phyloP scores from a whole-genome alignment of 345 rosid species.

The Garcia nutans region DNA sequence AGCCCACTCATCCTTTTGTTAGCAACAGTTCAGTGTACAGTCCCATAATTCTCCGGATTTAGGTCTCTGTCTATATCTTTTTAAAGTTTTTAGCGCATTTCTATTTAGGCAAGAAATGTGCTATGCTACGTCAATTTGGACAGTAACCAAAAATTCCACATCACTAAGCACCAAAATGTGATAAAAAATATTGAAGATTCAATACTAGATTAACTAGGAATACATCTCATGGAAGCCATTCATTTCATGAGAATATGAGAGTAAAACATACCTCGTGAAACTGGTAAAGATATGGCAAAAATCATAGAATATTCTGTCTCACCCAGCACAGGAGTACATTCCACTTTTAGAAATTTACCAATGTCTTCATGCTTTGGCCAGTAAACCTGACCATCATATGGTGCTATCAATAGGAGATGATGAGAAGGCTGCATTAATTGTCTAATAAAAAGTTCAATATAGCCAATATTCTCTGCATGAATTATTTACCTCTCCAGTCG shows the following conservation, averaged over 20 bases:
- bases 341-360: conserved; percentile 71
- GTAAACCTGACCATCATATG: conserved; percentile 55
- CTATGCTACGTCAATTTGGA: background rate
- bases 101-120: background rate
- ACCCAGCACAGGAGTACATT: conserved; percentile 66
- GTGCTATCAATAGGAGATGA: conserved; percentile 11
- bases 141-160: background rate
- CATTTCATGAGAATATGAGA: conserved; percentile 10
- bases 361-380: conserved; percentile 92
- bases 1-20: background rate
- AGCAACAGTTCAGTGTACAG: background rate
- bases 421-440: background rate
- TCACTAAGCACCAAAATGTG: conserved; percentile 1
- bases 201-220: background rate
- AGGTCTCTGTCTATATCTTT: background rate
- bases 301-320: conserved; percentile 70
- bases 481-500: conserved; percentile 65
- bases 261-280: conserved; percentile 59
- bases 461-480: conserved; percentile 4
- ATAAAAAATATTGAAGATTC: background rate
- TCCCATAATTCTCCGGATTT: background rate
- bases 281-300: conserved; percentile 79
- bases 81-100: background rate
- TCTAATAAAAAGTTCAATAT: background rate
- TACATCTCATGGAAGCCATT: conserved; percentile 11